These are phyloP conservation scores for Moringa oleifera DNA, from an alignment of 345 rosid genomes.

Conservation along the genomic window DNA sequence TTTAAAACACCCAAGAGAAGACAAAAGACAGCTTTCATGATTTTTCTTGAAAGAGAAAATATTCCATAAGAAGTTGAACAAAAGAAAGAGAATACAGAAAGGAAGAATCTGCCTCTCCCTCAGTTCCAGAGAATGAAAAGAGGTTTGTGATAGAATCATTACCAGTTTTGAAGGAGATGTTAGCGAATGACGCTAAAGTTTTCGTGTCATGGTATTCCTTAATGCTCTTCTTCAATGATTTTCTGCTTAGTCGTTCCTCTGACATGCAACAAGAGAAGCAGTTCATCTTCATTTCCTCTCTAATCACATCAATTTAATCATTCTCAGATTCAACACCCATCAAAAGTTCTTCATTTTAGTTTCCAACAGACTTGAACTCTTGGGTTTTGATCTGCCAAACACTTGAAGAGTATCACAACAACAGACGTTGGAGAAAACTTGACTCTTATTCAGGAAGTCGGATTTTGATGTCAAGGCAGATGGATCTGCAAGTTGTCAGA, in stretches of 20 bases:
- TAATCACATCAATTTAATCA: conserved; percentile 14
- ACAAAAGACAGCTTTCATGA: no score
- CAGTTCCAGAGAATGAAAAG: no score
- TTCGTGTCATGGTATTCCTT: conserved; percentile 51
- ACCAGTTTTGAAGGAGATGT: conserved; percentile 83
- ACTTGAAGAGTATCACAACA: no score
- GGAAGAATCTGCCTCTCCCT: no score
- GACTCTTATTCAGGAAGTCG: neutral
- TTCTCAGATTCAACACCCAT: conserved; percentile 22
- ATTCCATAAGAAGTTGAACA: no score
- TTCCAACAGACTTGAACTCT: conserved; percentile 2
- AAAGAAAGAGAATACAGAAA: neutral
- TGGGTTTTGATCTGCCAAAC: neutral
- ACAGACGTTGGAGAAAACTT: no score
- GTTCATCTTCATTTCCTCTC: conserved; percentile 31
- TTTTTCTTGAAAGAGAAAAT: neutral
- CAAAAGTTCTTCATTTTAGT: conserved; percentile 26
- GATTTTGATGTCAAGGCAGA: conserved; percentile 2
- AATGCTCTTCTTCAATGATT: conserved; percentile 53
- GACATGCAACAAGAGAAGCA: conserved; percentile 62
- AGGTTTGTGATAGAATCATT: no score
- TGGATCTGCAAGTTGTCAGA: conserved; percentile 17
- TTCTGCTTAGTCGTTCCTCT: conserved; percentile 34
- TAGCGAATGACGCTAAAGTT: conserved; percentile 51
- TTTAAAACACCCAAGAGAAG: no score